Evolutionary conservation across 2,329 filamentous ascomycete species (phyloP).

Genomic region (Neonectria magnoliae): DNA sequence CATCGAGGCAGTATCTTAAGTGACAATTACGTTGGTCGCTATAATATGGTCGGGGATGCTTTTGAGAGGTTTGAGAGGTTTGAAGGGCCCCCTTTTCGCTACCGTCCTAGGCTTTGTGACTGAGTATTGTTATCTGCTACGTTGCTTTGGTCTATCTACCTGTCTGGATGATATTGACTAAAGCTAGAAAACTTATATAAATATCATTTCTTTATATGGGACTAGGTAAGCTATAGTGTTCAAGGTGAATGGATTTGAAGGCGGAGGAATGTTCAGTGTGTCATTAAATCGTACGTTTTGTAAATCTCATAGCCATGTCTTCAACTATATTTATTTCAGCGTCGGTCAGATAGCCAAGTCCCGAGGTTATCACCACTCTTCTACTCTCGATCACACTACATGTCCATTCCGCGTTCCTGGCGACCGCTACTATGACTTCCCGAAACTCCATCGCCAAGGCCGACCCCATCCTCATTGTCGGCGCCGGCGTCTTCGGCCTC

Average conservation of each 20-base stretch:
- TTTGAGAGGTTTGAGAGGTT: not conserved
- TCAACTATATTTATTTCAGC: not conserved
- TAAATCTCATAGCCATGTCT: not conserved
- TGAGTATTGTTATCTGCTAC: too few species aligned
- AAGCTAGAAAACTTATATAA: too few species aligned
- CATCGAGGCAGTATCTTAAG: not conserved
- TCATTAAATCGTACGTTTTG: not conserved
- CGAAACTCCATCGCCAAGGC: conserved; percentile 33
- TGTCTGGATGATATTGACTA: too few species aligned
- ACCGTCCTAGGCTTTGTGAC: not conserved
- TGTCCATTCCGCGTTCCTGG: not conserved
- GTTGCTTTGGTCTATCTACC: too few species aligned
- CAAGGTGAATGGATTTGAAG: too few species aligned
- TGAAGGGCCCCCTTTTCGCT: not conserved
- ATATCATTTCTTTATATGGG: too few species aligned
- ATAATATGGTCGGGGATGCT: not conserved
- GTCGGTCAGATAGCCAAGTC: not conserved
- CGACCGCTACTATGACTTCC: conserved; percentile 29
- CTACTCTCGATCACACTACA: not conserved
- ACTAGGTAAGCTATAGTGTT: too few species aligned
- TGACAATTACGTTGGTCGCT: not conserved
- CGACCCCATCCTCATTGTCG: conserved; percentile 50
- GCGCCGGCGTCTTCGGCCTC: conserved; percentile 61
- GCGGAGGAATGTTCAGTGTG: not conserved
- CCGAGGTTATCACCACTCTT: not conserved